Base-by-base conservation (phyloP, 176 grass and related monocot genomes). In the Rhynchospora pubera region DNA sequence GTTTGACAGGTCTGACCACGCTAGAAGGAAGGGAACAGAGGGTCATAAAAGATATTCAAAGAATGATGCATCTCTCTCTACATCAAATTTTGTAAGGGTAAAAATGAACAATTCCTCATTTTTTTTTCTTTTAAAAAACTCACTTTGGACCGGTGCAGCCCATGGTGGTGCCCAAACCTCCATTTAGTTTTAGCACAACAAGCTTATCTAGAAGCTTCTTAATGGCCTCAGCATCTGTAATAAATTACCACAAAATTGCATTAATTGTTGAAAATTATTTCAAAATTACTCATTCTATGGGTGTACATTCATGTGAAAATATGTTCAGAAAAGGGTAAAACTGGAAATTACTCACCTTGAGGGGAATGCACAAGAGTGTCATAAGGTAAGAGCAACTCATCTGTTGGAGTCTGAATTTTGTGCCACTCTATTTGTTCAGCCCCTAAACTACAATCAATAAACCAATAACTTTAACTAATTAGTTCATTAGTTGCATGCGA, bases 181-280 rank as follows among this genome's bases (percentile, higher is more conserved):
- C 95, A 18, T 98, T 98, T 62, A 98, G 92, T 83, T 98, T 98
- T 11, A 98, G 92, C 79, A 98, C 95, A 7, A 86, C 92, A 47
- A 98, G 92, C 85, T 98, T 98, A 81, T 98, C 51, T 22, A 98
- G 90, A 78, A 98, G 90, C 83, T 91, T 89, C 90, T 90, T 98
- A 7, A 85, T 91, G 16, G 82, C 85, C 58, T 86, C 85, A 14
- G 86, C 13, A 90, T 94, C 95, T 97, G 69, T 23, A 74, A 5
- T n/a, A 73, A 58, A 18, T 65, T 65, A 65, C 24, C 12, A 21
- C 6, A 12, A 65, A 65, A 32, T 32, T 65, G 26, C 62, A 32
- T 65, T 7, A 50, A 72, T 12, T 72, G 44, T 72, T 72, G n/a
- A 9, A 45, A 72, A 23, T 4, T 72, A 21, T 22, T 47, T 69